Conservation (phyloP, 2,329 filamentous ascomycete species). For the Cryphonectria naterciae region DNA sequence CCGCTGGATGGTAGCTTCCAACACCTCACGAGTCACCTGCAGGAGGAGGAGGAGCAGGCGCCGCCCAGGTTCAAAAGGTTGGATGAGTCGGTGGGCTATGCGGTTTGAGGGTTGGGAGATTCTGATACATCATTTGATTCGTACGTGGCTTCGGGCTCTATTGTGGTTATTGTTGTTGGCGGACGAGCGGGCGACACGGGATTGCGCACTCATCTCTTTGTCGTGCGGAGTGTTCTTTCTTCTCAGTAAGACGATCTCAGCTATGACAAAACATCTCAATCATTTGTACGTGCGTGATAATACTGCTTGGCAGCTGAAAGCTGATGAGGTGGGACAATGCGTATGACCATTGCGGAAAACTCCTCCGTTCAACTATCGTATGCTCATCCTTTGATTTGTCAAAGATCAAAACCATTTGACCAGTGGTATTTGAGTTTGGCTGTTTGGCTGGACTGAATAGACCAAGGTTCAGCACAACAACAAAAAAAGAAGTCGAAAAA, state of each 20-base stretch:
- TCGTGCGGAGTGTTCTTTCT: not conserved
- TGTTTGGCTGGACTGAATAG: not conserved
- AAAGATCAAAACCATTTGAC: not conserved
- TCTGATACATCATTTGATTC: not conserved
- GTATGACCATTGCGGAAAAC: not conserved
- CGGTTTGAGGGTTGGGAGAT: not conserved
- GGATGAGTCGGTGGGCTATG: not conserved
- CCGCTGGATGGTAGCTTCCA: conserved; percentile 10
- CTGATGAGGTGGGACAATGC: not conserved
- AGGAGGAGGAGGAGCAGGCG: not conserved
- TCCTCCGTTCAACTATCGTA: not conserved
- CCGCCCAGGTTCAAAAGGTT: not conserved
- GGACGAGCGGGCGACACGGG: not conserved
- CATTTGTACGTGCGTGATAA: not conserved
- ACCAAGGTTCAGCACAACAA: not conserved
- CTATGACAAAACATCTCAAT: not conserved
- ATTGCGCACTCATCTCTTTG: not conserved
- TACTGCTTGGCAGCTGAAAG: not conserved
- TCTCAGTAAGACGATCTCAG: not conserved
- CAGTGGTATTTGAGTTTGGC: no score
- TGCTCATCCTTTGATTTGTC: not conserved
- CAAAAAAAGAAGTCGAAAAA: not conserved
- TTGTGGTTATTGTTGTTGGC: not conserved
- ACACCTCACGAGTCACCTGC: conserved; percentile 7
- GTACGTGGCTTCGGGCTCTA: not conserved